phyloP scores from a whole-genome alignment of 345 rosid species.

The Camelina laxa region DNA sequence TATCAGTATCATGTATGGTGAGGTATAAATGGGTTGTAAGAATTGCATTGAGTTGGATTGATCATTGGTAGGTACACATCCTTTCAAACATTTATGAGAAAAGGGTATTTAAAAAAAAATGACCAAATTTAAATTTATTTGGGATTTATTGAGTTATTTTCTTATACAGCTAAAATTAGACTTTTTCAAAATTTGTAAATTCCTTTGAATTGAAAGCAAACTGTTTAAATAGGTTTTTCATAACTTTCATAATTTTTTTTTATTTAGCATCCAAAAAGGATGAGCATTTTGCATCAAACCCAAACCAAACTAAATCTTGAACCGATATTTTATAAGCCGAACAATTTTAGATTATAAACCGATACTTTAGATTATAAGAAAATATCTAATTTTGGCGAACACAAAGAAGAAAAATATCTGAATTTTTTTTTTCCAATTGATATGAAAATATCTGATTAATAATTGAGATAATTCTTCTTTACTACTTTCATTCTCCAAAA shows the following conservation, averaged over 20 bases:
- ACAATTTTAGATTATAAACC: neutral
- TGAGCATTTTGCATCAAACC: neutral
- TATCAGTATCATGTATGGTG: neutral
- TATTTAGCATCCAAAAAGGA: neutral
- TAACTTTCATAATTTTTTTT: too few relatives aligned
- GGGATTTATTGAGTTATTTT: neutral
- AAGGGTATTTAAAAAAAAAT: neutral
- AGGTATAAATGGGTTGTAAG: constrained; percentile 39
- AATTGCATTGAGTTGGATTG: constrained; percentile 43
- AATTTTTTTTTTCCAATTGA: too few relatives aligned
- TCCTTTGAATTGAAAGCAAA: neutral
- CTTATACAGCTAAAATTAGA: neutral
- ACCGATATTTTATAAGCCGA: neutral
- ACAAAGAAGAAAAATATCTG: too few relatives aligned
- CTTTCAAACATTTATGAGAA: constrained; percentile 37
- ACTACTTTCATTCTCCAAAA: neutral
- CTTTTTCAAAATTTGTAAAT: neutral
- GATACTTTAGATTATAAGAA: too few relatives aligned
- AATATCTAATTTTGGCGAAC: too few relatives aligned
- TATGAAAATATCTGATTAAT: neutral
- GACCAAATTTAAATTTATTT: neutral
- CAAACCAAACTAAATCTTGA: neutral
- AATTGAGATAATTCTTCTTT: too few relatives aligned
- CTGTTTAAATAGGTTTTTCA: neutral
- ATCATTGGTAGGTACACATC: constrained; percentile 43